A percentile compares a stretch with the other conserved stretches of the same genome.
phyloP scores from a whole-genome alignment of 208 protist species.

The Wallacemonas sp. region DNA sequence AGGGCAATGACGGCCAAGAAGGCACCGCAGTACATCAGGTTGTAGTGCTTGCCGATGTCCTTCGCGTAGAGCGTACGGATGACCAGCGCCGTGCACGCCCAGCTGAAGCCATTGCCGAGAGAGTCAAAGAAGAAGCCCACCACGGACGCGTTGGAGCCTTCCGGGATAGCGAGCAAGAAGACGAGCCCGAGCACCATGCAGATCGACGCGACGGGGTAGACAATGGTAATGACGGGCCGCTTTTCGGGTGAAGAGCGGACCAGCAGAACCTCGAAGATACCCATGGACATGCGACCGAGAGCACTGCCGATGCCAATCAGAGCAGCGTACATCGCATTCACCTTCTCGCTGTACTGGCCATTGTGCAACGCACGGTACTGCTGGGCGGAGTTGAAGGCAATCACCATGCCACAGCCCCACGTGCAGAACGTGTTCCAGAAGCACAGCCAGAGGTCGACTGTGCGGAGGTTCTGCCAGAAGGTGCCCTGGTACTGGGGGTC shows the following conservation, averaged over 20 bases:
- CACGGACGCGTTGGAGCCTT: conserved; percentile 41
- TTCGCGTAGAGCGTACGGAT: conserved; percentile 50
- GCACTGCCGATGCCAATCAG: conserved; percentile 70
- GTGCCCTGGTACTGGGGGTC: conserved; percentile 62
- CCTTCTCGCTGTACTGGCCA: conserved; percentile 28
- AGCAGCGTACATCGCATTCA: conserved; percentile 47
- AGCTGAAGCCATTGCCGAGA: conserved; percentile 64
- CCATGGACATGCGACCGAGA: conserved; percentile 53
- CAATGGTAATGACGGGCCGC: conserved; percentile 37
- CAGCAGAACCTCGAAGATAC: conserved; percentile 44
- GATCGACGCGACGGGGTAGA: conserved; percentile 35
- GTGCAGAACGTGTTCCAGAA: conserved; percentile 60
- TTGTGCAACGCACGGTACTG: conserved; percentile 54
- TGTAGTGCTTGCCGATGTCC: conserved; percentile 78
- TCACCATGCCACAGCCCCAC: conserved; percentile 64
- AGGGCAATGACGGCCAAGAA: conserved; percentile 55
- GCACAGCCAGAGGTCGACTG: conserved; percentile 54
- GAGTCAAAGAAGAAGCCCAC: conserved; percentile 57
- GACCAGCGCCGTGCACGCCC: conserved; percentile 47
- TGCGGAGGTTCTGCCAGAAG: conserved; percentile 45
- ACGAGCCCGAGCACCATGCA: conserved; percentile 39
- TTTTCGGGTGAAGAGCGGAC: conserved; percentile 24
- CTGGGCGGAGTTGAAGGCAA: conserved; percentile 65
- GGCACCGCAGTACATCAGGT: conserved; percentile 60
- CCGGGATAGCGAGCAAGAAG: conserved; percentile 43